Conservation (phyloP, 139 green algal genomes). For the Chlorella ohadii region DNA sequence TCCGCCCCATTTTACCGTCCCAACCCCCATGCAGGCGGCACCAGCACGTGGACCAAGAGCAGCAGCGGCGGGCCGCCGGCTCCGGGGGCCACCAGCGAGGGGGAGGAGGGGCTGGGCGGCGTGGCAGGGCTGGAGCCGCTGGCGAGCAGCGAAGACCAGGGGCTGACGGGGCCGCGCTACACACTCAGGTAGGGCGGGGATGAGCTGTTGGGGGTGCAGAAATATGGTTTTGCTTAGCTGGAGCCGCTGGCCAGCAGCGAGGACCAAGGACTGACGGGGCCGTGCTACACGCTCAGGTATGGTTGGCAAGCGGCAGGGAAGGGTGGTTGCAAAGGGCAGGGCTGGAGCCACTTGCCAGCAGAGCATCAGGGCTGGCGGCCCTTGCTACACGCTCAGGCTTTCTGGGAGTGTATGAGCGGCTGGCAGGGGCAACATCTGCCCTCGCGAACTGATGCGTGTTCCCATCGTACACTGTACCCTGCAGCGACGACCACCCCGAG, state of each 20-base stretch:
- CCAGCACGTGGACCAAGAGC: background rate
- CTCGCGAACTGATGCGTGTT: too few relatives aligned
- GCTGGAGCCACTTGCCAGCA: too few relatives aligned
- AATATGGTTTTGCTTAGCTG: background rate
- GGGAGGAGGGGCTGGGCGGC: background rate
- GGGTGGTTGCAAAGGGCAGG: too few relatives aligned
- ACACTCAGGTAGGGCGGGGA: background rate
- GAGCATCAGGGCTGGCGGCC: too few relatives aligned
- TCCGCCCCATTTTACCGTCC: too few relatives aligned
- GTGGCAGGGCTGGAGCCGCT: background rate
- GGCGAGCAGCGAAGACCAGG: slow-evolving; percentile 8
- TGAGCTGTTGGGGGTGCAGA: too few relatives aligned
- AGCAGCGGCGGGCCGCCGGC: slow-evolving; percentile 16
- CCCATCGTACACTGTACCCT: too few relatives aligned
- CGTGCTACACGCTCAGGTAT: background rate
- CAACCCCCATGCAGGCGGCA: background rate
- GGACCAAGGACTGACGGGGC: slow-evolving; percentile 9
- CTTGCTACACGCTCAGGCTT: too few relatives aligned
- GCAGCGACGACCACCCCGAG: slow-evolving; percentile 27
- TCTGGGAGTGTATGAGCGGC: too few relatives aligned
- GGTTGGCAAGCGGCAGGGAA: too few relatives aligned
- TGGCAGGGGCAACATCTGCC: too few relatives aligned
- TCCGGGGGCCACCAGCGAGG: slow-evolving; percentile 8
- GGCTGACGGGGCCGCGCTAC: slow-evolving; percentile 19
- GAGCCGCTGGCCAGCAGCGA: background rate